Evolutionary conservation across 352 stramenopile genomes (phyloP), one percentile per base, ranked within the genome.

Genomic region (Peronospora belbahrii): DNA sequence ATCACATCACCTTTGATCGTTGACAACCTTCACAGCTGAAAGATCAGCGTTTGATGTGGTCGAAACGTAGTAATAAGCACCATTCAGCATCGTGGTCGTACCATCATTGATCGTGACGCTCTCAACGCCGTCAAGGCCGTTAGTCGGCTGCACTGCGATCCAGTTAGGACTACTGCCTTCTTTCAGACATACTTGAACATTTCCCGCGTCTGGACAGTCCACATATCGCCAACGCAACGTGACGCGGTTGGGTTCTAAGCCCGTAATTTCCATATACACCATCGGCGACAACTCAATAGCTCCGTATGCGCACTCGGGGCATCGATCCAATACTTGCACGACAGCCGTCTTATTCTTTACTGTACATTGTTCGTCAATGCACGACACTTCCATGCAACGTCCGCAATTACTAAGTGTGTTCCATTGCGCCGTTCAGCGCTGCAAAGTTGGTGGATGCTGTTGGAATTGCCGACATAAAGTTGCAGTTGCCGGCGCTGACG

Each of bases 181-280:
- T 46, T 89, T 87, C 30, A 89, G 55, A 59, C 78, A 89, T 30
- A 79, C 77, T 48, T 87, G 48, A 36, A 89, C 49, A 25, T 67
- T 79, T 17, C 67, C 56, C 19, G 57, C 39, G 20, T 51, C 32
- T 0, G 73, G 74, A 45, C 78, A 89, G 48, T 85, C 73, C 23
- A 87, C 74, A 35, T 86, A 89, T 18, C 59, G 51, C 78, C 78
- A 89, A 10, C 62, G 46, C 48, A 89, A 67, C 24, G 58, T 72
- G 36, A 76, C 51, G 3, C 75, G 75, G 34, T 67, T 69, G 4
- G 72, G 70, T n/a, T 61, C 52, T 20, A 65, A 67, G 11, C 79
- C 79, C 20, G 79, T 91, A 49, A 91, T 70, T 19, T 67, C 59
- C 28, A 63, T 71, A 58, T 82, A 91, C 20, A 91, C 72, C 0